Conservation (phyloP, 352 stramenopile species). For the Phytophthora pinifolia region DNA sequence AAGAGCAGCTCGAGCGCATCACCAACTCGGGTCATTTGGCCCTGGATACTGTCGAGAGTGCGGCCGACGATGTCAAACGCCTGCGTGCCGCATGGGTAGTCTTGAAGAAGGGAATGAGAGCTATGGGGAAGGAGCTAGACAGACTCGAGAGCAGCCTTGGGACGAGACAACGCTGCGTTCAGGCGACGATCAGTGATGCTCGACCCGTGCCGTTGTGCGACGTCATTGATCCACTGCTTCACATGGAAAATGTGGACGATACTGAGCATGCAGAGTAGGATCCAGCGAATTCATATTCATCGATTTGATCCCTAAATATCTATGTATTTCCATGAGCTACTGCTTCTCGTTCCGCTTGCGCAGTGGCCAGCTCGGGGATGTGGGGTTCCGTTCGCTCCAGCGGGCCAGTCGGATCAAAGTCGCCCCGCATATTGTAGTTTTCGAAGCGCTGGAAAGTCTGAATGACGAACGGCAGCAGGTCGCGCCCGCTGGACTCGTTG, state of each 20-base stretch:
- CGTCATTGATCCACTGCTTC: constrained; percentile 2
- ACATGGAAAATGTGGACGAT: constrained; percentile 5
- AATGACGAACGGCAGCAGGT: not conserved
- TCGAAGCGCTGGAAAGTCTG: constrained; percentile 10
- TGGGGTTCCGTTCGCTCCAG: not conserved
- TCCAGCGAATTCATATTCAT: not conserved
- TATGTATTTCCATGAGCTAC: too few relatives aligned
- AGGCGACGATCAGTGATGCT: too few relatives aligned
- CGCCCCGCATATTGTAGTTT: constrained; percentile 1
- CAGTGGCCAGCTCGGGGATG: not conserved
- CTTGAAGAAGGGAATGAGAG: too few relatives aligned
- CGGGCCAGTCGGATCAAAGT: constrained; percentile 8
- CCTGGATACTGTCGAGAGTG: constrained; percentile 2
- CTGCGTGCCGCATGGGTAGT: not conserved
- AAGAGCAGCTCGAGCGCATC: not conserved
- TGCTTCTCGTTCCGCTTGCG: too few relatives aligned
- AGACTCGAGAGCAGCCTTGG: too few relatives aligned
- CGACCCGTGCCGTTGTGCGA: not conserved
- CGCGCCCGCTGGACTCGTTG: constrained; percentile 1
- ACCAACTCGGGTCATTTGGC: not conserved
- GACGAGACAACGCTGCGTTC: constrained; percentile 5
- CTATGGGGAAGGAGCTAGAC: too few relatives aligned
- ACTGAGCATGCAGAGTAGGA: constrained; percentile 4
- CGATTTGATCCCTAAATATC: too few relatives aligned
- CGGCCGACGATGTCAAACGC: not conserved